These are phyloP conservation scores for Aethionema arabicum DNA, from an alignment of 345 rosid genomes.

Conservation along the genomic window DNA sequence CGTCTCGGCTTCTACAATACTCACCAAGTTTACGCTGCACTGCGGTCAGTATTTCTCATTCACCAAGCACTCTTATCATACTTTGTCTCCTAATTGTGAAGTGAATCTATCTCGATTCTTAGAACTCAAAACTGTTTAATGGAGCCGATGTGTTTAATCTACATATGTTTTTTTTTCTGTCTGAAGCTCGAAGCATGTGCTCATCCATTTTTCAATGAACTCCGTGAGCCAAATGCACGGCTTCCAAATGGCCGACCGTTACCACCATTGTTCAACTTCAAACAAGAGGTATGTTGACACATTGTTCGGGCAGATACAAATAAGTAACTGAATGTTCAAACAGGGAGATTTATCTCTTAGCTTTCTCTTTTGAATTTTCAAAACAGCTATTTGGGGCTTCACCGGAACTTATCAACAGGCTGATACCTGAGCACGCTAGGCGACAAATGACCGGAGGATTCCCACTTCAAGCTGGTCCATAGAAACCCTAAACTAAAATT, in stretches of 20 bases:
- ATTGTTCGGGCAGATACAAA: too few species aligned
- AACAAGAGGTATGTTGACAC: slow-evolving; percentile 52
- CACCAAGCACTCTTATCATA: neutral
- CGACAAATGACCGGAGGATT: slow-evolving; percentile 45
- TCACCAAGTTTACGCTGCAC: slow-evolving; percentile 80
- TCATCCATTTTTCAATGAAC: slow-evolving; percentile 84
- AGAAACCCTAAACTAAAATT: slow-evolving; percentile 20
- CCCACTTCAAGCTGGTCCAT: slow-evolving; percentile 40
- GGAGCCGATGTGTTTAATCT: neutral
- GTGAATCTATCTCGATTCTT: neutral
- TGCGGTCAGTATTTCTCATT: slow-evolving; percentile 52
- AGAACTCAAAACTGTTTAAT: slow-evolving; percentile 1
- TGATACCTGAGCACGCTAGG: slow-evolving; percentile 69
- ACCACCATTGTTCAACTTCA: slow-evolving; percentile 72
- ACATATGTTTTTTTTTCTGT: slow-evolving; percentile 1
- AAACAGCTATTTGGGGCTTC: slow-evolving; percentile 67
- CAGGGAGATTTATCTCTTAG: neutral
- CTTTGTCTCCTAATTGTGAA: neutral
- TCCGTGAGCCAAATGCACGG: slow-evolving; percentile 72
- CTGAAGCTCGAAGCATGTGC: slow-evolving; percentile 77
- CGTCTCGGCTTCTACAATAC: slow-evolving; percentile 79
- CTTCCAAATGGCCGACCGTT: slow-evolving; percentile 70
- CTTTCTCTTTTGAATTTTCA: slow-evolving; percentile 2
- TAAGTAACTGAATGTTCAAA: neutral
- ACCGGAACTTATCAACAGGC: slow-evolving; percentile 61